phyloP scores from a whole-genome alignment of 768 basidiomycete genomes.

The Termitomyces bulborhizus region DNA sequence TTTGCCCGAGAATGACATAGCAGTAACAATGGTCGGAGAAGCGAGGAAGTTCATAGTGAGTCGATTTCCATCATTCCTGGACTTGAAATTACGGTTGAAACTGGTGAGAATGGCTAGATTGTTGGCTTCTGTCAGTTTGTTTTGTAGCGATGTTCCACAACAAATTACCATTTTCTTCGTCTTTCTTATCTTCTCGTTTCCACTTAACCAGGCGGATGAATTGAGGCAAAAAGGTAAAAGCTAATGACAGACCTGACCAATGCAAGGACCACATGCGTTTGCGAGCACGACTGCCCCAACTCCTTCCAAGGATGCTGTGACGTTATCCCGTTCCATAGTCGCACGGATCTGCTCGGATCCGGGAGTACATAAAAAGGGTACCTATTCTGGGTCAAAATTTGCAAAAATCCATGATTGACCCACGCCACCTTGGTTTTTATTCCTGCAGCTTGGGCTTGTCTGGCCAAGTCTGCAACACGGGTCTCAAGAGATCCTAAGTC shows the following conservation, averaged over 20 bases:
- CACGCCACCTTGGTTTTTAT: constrained; percentile 59
- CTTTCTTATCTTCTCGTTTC: constrained; percentile 86
- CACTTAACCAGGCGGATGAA: constrained; percentile 43
- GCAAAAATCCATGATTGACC: background rate
- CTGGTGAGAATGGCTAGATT: constrained; percentile 85
- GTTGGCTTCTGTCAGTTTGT: constrained; percentile 4
- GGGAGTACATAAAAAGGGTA: constrained; percentile 84
- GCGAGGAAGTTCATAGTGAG: constrained; percentile 98
- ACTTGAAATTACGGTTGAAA: constrained; percentile 89
- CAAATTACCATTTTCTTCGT: constrained; percentile 78
- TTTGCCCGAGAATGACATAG: constrained; percentile 93
- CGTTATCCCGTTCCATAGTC: constrained; percentile 91
- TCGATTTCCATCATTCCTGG: constrained; percentile 93
- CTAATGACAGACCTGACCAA: constrained; percentile 65
- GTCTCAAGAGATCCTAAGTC: constrained; percentile 44
- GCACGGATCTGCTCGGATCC: constrained; percentile 96
- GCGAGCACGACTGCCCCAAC: constrained; percentile 95
- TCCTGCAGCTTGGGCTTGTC: constrained; percentile 82
- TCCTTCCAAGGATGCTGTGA: constrained; percentile 74
- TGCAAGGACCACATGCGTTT: constrained; percentile 98
- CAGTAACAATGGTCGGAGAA: constrained; percentile 94
- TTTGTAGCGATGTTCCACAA: background rate
- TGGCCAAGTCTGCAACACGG: constrained; percentile 84
- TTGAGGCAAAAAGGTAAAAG: background rate
- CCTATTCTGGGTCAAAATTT: constrained; percentile 27